Evolutionary conservation across 495 filamentous ascomycete genomes (phyloP).

Genomic region (Pyronema domesticum): DNA sequence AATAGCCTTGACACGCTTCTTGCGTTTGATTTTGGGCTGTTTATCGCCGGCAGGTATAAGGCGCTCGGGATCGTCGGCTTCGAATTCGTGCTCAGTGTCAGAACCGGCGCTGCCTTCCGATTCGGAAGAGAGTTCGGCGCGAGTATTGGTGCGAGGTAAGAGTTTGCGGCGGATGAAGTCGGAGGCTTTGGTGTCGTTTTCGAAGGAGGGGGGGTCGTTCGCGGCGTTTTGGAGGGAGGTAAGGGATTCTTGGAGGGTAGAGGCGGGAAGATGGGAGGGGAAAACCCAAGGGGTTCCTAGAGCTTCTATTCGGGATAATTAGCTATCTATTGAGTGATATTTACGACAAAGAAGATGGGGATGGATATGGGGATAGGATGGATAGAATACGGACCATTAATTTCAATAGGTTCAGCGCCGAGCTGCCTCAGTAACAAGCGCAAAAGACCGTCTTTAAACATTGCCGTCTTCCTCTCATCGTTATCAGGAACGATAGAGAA

Average conservation of each 20-base stretch:
- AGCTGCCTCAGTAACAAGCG: slow-evolving; percentile 67
- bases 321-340: no score
- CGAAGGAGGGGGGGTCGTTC: slow-evolving; percentile 50
- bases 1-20: slow-evolving; percentile 26
- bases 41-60: slow-evolving; percentile 5
- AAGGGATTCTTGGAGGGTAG: slow-evolving; percentile 42
- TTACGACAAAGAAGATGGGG: slow-evolving; percentile 35
- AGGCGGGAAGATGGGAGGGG: slow-evolving; percentile 44
- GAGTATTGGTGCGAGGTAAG: slow-evolving; percentile 29
- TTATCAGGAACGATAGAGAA: slow-evolving; percentile 48
- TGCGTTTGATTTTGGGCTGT: slow-evolving; percentile 28
- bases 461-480: slow-evolving; percentile 48
- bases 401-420: slow-evolving; percentile 37
- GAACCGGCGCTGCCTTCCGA: slow-evolving; percentile 36
- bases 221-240: slow-evolving; percentile 52
- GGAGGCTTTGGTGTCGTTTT: slow-evolving; percentile 50
- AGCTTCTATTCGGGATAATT: slow-evolving; percentile 39
- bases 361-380: background rate
- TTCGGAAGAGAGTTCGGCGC: slow-evolving; percentile 42
- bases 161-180: slow-evolving; percentile 59
- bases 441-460: slow-evolving; percentile 81
- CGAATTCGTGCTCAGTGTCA: slow-evolving; percentile 52
- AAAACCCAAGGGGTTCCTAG: slow-evolving; percentile 63
- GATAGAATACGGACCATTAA: background rate
- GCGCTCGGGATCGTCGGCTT: slow-evolving; percentile 43